These are phyloP conservation scores for Colletotrichum spaethianum DNA, from an alignment of 2,329 filamentous ascomycete species.

Conservation along the genomic window DNA sequence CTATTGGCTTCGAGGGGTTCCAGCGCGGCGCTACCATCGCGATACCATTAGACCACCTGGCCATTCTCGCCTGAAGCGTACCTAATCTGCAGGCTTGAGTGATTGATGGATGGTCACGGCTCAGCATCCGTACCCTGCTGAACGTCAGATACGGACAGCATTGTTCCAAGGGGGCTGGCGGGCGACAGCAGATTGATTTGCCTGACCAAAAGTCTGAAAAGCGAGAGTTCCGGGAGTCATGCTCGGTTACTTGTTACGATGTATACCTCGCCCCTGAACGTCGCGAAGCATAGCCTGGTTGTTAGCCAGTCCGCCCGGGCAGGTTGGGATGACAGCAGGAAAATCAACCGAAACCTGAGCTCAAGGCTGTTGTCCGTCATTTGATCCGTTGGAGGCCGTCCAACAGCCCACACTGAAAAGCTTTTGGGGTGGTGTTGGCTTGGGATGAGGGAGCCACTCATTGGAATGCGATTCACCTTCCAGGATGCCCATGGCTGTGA, in stretches of 20 bases:
- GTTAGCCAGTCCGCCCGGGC: background rate
- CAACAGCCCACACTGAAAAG: background rate
- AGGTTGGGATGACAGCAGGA: background rate
- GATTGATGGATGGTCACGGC: constrained; percentile 8
- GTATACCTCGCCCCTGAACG: constrained; percentile 32
- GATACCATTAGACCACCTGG: constrained; percentile 24
- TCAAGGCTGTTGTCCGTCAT: constrained; percentile 8
- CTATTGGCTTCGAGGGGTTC: constrained; percentile 36
- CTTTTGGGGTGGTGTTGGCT: constrained; percentile 21
- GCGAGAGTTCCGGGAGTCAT: constrained; percentile 14
- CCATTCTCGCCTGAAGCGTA: constrained; percentile 29
- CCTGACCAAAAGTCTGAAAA: constrained; percentile 16
- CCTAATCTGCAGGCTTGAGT: constrained; percentile 17
- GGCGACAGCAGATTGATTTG: constrained; percentile 5
- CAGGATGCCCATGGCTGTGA: constrained; percentile 21
- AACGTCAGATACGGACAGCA: constrained; percentile 8
- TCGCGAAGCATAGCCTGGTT: constrained; percentile 5
- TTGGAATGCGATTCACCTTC: constrained; percentile 28
- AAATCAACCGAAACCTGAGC: constrained; percentile 1
- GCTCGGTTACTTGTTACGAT: background rate
- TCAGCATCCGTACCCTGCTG: constrained; percentile 10
- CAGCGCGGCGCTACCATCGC: constrained; percentile 38
- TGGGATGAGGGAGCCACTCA: constrained; percentile 8
- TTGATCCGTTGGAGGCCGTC: constrained; percentile 8
- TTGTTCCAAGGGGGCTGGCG: constrained; percentile 1